Evolutionary conservation across 108 stramenopile genomes (phyloP), one percentile per base, ranked within the genome.

Genomic region (Schizochytrium sp.): DNA sequence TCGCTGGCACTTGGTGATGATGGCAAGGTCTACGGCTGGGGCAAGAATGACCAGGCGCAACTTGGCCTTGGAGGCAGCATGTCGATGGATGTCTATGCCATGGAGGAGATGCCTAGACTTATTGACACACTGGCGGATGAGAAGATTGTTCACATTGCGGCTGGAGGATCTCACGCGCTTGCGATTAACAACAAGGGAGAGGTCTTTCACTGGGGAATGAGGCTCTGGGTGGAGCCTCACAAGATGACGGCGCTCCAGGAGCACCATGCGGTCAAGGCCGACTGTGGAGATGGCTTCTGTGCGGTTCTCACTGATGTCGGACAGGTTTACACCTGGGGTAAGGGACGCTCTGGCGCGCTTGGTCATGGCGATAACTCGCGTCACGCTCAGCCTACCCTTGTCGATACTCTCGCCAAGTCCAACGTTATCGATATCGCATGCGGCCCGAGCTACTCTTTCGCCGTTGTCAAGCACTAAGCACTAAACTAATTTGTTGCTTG

Each of bases 1-100:
- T 55, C 92, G 5, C 46, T 94, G 69, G 90, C 90, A n/a, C 56
- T 93, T 15, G 19, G 89, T 42, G 56, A 46, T 61, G 76, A 72
- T 10, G 94, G 94, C 64, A 46, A 73, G 61, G 72, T 94, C 57
- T 92, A 83, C n/a, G 90, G 88, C 50, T 94, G 93, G 93, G 94
- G 94, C 45, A 72, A 92, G 44, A 94, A 94, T 83, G 92, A 94
- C 58, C 61, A 87, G 56, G 92, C 92, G 56, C 94, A 94, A 91
- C 92, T 94, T 45, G 93, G 94, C 55, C 87, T 93, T 4, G 93
- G 93, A 12, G 93, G 92, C 12, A 92, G 93, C 57, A 46, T 93
- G 38, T 56, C 72, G 46, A 94, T 94, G 92, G 94, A 94, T 87
- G 91, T 94, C 4, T 94, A 94, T 90, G 90, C 91, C 61, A 91